These are phyloP conservation scores for Saccharomyces cerevisiae DNA, from an alignment of 805 yeast genomes.

Conservation along the genomic window DNA sequence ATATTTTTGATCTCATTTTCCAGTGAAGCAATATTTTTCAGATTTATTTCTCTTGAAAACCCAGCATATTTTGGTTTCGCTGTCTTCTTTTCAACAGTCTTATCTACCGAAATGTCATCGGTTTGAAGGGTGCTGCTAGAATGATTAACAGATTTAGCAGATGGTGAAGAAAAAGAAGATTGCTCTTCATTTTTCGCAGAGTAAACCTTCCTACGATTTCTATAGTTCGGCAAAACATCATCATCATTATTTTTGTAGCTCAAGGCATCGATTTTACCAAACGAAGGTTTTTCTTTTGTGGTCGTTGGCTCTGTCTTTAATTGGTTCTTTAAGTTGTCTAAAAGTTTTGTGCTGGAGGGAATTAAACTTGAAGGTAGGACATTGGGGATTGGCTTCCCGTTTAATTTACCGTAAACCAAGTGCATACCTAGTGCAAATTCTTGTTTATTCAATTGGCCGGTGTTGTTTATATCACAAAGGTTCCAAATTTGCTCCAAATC, in stretches of 20 bases:
- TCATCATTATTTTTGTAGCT: constrained; percentile 76
- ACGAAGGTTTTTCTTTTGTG: constrained; percentile 11
- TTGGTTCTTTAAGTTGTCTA: constrained; percentile 63
- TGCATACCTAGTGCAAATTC: constrained; percentile 98
- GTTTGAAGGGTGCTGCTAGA: neutral
- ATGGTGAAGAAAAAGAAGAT: neutral
- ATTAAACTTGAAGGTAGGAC: constrained; percentile 80
- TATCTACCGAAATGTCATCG: neutral
- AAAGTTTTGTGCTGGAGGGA: constrained; percentile 74
- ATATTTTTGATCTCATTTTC: constrained; percentile 48
- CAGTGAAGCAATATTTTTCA: constrained; percentile 53
- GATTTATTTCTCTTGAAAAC: constrained; percentile 28
- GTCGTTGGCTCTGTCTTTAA: constrained; percentile 17
- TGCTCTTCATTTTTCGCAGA: neutral
- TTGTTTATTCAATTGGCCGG: constrained; percentile 78
- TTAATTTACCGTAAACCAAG: constrained; percentile 79
- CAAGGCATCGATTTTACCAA: constrained; percentile 28
- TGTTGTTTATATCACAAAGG: constrained; percentile 70
- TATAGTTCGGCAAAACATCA: constrained; percentile 58
- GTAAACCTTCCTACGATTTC: constrained; percentile 44
- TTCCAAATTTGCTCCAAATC: constrained; percentile 91
- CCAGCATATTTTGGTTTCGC: neutral
- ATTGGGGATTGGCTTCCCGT: constrained; percentile 78
- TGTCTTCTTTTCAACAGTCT: neutral
- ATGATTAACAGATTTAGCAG: neutral